Base-by-base conservation (phyloP, 768 basidiomycete genomes). In the Termitomyces sp. region DNA sequence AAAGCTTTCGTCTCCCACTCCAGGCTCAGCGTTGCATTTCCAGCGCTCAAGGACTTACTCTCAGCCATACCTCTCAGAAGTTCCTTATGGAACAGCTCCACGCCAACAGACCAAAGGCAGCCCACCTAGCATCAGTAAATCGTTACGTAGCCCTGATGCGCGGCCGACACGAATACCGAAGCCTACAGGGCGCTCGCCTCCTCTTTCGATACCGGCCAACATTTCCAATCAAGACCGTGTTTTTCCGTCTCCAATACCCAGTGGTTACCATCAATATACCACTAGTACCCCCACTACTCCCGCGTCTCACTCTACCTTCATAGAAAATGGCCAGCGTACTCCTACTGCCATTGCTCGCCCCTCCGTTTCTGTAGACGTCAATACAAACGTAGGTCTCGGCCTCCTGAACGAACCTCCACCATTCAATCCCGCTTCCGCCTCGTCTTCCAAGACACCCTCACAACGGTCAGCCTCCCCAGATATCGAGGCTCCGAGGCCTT, bases 331-430 rank as follows among this genome's bases (percentile, higher is more conserved):
- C 31, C 43, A 8, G n/a, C 61, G 56, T 12, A 55, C 56, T 12
- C 64, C 56, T 36, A 58, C 54, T 20, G 14, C 56, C 42, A 36
- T 60, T 4, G 45, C 57, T 36, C 59, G 61, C 31, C 20, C 43
- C 34, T 15, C 40, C 17, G 2, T 42, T 38, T 50, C 46, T 32
- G 56, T 58, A 45, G 15, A 59, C 51, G 47, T 53, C 47, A 62
- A 57, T 15, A 40, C 55, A 57, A 73, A 65, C 56, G 56, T 53
- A 7, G 64, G 64, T 12, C 76, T 83, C 6, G 83, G 77, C 36
- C 75, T 90, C 45, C 72, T 88, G 67, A 81, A 88, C 67, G 89
- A 91, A 74, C 77, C 82, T 3, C 72, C 89, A 29, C 88, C 89
- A 7, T 88, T 89, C 66, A 68, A 77, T 20, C 71, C 83, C 0